Conservation (phyloP, 1,284 basidiomycete species). For the Microbotryomycetes sp. region DNA sequence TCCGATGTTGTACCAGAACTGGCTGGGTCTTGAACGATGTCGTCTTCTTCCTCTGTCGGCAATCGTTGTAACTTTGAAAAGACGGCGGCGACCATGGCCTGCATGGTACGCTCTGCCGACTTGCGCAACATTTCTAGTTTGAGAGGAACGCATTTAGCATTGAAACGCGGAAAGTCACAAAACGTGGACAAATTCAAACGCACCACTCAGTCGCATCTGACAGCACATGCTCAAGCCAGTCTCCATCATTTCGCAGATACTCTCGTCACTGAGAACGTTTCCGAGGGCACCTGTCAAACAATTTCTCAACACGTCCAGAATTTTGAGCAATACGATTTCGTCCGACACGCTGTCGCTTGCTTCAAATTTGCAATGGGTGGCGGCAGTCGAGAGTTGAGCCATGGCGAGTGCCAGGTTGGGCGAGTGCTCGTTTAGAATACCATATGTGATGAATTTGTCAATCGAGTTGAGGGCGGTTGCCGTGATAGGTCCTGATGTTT, state of each 20-base stretch:
- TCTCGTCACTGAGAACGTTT: conserved; percentile 70
- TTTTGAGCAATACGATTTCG: conserved; percentile 87
- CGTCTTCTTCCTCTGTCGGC: conserved; percentile 17
- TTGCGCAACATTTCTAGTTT: conserved; percentile 74
- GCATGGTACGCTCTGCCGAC: conserved; percentile 92
- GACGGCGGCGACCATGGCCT: conserved; percentile 70
- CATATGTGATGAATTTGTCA: conserved; percentile 42
- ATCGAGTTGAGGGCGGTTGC: conserved; percentile 43
- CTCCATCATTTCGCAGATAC: conserved; percentile 97
- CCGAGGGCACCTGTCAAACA: conserved; percentile 66
- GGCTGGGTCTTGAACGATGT: neutral
- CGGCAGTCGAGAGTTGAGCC: conserved; percentile 75
- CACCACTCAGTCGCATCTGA: conserved; percentile 88
- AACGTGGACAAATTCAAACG: conserved; percentile 38
- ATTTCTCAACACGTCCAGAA: conserved; percentile 83
- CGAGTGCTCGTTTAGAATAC: conserved; percentile 38
- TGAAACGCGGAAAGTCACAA: neutral
- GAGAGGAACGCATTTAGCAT: neutral
- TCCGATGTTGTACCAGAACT: neutral
- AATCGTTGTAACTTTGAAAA: conserved; percentile 62
- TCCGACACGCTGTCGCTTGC: conserved; percentile 91
- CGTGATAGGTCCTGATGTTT: conserved; percentile 45
- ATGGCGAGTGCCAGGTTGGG: conserved; percentile 50
- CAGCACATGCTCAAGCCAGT: conserved; percentile 95
- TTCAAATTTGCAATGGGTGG: conserved; percentile 96